Evolutionary conservation across 2,329 filamentous ascomycete genomes (phyloP), one percentile per base, ranked within the genome.

Genomic region (Fusarium secorum): DNA sequence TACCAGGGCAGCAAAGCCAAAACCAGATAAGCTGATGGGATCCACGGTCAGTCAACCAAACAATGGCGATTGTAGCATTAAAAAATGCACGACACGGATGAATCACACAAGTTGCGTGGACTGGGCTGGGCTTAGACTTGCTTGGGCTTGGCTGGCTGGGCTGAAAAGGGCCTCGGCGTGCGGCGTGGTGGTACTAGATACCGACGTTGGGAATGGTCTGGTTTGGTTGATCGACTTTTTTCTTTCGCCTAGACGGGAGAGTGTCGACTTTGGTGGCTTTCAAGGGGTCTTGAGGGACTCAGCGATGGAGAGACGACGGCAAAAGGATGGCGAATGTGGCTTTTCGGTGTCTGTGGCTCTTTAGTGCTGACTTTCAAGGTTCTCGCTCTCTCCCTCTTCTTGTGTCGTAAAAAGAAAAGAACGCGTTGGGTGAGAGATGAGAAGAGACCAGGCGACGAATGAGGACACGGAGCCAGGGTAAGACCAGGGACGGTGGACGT

Each of bases 21-120:
- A 60, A 54, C 48, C 70, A 63, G 72, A 72, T 68, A 78, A 76
- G 76, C 76, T 73, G 52, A 78, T 70, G 52, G 58, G 57, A 62
- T 65, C 68, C 64, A 68, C 74, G 76, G 76, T 79, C 75, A 70
- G 74, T 72, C 72, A 74, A 67, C 60, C 64, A 72, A 70, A 76
- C 66, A 72, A 74, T 46, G 68, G 76, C 71, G 71, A 74, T 70
- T 77, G 70, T 79, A 76, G 77, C 77, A 77, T 78, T 73, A 74
- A 78, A 63, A 65, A 70, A 61, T 71, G 66, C 65, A 72, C 65
- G 65, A 71, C 64, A 62, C 24, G 59, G 53, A 66, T 73, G 66
- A 75, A 75, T 75, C 68, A 70, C 58, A 74, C 64, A 68, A 67
- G 39, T 30, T 51, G 67, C 60, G 66, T 61, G 55, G 69, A 58